Base-by-base conservation (phyloP, 148 eudicot species). In the Vaccinium vitisidaea region DNA sequence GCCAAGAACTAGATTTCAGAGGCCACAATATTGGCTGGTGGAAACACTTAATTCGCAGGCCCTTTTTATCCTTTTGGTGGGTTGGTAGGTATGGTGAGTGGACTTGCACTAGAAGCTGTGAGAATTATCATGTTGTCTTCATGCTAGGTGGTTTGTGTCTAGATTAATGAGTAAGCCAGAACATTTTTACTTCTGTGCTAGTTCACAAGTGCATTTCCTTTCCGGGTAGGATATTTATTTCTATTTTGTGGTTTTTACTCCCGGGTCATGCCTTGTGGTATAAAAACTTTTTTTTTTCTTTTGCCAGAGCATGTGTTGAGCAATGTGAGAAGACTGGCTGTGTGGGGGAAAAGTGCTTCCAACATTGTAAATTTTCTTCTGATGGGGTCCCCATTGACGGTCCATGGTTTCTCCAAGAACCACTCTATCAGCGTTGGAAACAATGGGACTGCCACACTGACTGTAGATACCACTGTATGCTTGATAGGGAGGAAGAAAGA, bases 351-450 rank as follows among this genome's bases (percentile, higher is more conserved):
- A 86, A 87, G 54, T 96, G 99, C 88, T 92, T 92, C 82, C 97
- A 92, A 79, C 92, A 92, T 81, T 96, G 99, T 87, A 89, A 92
- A 73, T 92, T 96, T 83, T 92, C 98, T 56, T 90, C 94, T 79
- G 93, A 93, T 85, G 97, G 95, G 75, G 89, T 91, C 59, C 88
- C 88, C 67, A 81, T 92, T 55, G 93, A 91, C 86, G 92, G 92
- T 78, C 93, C 90, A 39, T 93, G 98, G 99, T 94, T 93, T 87
- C 98, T 92, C 11, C 99, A 96, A 89, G 99, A 96, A 87, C 98
- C 99, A 69, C 97, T 96, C 10, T 96, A 96, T 83, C 83, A 92
- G 88, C 91, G 84, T 70, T 96, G 99, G 99, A 96, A 96, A 89
- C 92, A 92, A 56, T 96, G 99, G 99, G 99, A 93, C 87, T 96